A percentile compares a stretch with the other conserved stretches of the same genome.
These are phyloP conservation scores for Blepharisma undulans DNA, from an alignment of 169 alveolate genomes.

Conservation along the genomic window DNA sequence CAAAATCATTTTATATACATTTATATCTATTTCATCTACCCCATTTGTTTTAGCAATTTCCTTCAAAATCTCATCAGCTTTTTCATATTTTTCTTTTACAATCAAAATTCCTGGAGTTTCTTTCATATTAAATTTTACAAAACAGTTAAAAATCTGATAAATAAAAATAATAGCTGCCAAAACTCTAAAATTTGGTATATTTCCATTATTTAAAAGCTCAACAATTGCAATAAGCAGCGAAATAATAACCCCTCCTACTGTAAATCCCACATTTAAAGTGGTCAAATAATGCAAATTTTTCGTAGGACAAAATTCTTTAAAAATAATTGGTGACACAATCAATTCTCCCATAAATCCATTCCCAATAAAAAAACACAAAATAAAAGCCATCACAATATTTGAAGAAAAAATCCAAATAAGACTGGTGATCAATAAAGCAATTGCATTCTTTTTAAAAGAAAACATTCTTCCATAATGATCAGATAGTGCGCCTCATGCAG, in stretches of 20 bases:
- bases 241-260: neutral
- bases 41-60: neutral
- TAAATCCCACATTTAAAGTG: neutral
- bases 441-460: constrained; percentile 2
- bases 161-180: neutral
- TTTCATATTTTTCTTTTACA: neutral
- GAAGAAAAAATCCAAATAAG: neutral
- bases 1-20: neutral
- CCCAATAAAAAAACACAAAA: neutral
- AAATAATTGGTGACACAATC: neutral
- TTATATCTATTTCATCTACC: neutral
- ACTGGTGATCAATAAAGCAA: neutral
- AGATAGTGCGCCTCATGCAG: constrained; percentile 13
- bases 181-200: neutral
- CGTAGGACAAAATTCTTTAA: constrained; percentile 12
- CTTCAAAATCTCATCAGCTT: neutral
- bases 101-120: neutral
- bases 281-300: neutral
- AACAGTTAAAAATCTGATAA: neutral
- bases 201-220: neutral
- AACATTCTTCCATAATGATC: constrained; percentile 19
- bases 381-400: neutral
- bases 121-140: neutral
- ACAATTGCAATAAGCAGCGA: neutral
- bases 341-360: constrained; percentile 9